Evolutionary conservation across 495 filamentous ascomycete species (phyloP).

Genomic region (Penicillium herquei): DNA sequence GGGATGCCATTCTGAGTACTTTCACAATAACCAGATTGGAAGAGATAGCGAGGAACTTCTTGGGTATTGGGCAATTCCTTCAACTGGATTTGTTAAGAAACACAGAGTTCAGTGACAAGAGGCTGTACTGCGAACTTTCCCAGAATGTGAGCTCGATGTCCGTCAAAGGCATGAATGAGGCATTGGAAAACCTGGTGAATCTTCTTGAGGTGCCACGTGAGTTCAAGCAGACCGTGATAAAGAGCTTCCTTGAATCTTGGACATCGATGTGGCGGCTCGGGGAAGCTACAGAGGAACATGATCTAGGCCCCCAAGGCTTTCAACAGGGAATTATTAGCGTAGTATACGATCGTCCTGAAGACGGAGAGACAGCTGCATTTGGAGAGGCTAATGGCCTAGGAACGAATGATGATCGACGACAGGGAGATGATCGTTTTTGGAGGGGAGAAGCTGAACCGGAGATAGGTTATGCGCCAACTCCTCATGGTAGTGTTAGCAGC

Average conservation of each 20-base stretch:
- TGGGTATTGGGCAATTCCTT: constrained; percentile 23
- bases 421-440: neutral
- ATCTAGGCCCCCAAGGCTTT: neutral
- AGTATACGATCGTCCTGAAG: neutral
- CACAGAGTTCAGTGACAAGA: neutral
- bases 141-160: neutral
- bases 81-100: constrained; percentile 18
- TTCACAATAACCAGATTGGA: constrained; percentile 24
- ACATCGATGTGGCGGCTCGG: neutral
- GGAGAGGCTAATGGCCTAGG: too few relatives aligned
- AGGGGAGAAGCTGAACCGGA: neutral
- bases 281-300: too few relatives aligned
- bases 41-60: constrained; percentile 8
- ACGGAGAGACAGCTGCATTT: neutral
- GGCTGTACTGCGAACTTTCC: neutral
- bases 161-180: neutral
- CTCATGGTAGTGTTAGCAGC: neutral
- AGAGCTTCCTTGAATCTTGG: neutral
- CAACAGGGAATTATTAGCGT: neutral
- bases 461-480: neutral
- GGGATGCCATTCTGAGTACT: constrained; percentile 24
- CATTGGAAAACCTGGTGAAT: neutral
- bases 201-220: neutral
- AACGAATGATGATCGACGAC: too few relatives aligned
- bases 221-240: neutral